Evolutionary conservation across 176 grass and related monocot genomes (phyloP).

Genomic region (Saccharum officinarum): DNA sequence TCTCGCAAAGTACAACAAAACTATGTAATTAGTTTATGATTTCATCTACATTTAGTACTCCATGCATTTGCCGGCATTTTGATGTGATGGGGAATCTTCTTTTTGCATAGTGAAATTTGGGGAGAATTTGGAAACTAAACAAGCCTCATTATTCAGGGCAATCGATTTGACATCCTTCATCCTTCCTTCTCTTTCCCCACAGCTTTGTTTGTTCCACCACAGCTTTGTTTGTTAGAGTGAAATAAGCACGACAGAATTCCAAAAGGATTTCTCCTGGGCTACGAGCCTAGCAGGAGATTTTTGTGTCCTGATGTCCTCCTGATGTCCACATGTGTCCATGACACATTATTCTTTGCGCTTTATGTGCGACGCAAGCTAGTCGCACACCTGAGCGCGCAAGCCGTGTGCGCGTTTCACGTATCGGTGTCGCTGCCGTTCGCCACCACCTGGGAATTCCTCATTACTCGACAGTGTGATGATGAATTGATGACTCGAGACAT

Average conservation of each 20-base stretch:
- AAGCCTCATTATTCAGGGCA: not conserved
- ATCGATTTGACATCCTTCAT: not conserved
- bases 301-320: not conserved
- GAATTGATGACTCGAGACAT: not conserved
- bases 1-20: no score
- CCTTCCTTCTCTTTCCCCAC: not conserved
- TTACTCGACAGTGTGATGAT: not conserved
- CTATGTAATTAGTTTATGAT: no score
- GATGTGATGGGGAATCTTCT: no score
- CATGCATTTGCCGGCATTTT: no score
- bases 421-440: not conserved
- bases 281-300: not conserved
- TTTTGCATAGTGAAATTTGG: no score
- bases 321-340: not conserved
- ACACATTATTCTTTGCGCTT: not conserved
- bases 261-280: not conserved
- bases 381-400: not conserved
- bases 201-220: not conserved
- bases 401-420: conserved; percentile 16
- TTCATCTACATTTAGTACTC: no score
- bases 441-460: not conserved
- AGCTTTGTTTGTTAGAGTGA: not conserved
- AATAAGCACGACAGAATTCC: not conserved
- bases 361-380: not conserved
- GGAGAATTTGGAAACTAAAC: no score